Evolutionary conservation across 2,329 filamentous ascomycete species (phyloP), one percentile per base, ranked within the genome.

Genomic region (Penicillium concentricum): DNA sequence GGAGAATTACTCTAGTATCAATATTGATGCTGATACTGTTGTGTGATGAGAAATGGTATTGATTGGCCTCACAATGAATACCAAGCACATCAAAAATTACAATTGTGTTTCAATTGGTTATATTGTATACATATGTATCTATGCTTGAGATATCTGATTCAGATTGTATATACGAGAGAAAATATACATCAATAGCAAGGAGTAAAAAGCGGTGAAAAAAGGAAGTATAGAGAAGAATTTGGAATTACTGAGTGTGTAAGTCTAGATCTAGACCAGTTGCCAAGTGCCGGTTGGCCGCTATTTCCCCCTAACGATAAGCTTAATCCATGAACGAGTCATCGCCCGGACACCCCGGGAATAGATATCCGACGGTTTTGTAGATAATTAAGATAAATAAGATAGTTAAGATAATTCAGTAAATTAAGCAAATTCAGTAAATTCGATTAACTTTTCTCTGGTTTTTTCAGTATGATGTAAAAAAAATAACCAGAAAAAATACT

Each of bases 291-390:
- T 13, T 32, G 30, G 42, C 35, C 22, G 39, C 54, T 37, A 56
- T 26, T 22, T 22, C 8, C n/a, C n/a, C 37, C 24, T 47, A 56
- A 47, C 34, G 46, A 61, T 62, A 49, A 61, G 60, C 60, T 63
- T 63, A 60, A 58, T 39, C 24, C 13, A 49, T 58, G 60, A 50
- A 50, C 58, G 60, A 51, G 57, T 58, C 59, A 63, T 63, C 45
- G 39, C 15, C 5, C 26, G 24, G 39, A n/a, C 13, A 10, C 10
- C 3, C 32, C 38, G 45, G 45, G 22, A 37, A 22, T 16, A 16
- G 15, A 35, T 20, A 15, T n/a, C 37, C 48, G 37, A 8, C 12
- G 20, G 3, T 13, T 18, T 32, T 42, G 32, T n/a, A 1, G 12
- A 13, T 26, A 20, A 26, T n/a, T 16, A 26, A 1, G 24, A 26